Base-by-base conservation (phyloP, 2,329 filamentous ascomycete genomes). In the Trichothecium roseum region DNA sequence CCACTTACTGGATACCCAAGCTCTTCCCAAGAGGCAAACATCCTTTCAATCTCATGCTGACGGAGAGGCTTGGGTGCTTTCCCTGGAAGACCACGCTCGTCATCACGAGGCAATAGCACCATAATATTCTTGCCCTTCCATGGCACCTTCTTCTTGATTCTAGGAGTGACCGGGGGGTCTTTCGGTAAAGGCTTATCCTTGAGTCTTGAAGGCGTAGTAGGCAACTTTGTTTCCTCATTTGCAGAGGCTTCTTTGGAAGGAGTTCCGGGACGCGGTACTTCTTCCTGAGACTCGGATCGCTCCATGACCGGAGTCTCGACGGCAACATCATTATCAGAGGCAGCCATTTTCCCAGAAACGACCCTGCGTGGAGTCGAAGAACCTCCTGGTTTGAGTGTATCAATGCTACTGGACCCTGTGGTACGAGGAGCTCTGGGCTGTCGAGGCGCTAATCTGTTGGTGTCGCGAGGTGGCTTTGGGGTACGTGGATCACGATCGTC, bases 71-170 rank as follows among this genome's bases (percentile, higher is more conserved):
- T 56, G 1, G 72, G 68, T 0, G 64, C 59, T 27, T 66, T 64
- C 28, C 71, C 72, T 2, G 64, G 62, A 30, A 69, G 64, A 15
- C 81, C 81, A 44, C 80, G 70, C 36, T 74, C 68, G 35, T 82
- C 78, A 41, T 84, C 77, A 31, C 71, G 62, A 5, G 83, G 84
- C 15, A 88, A 59, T 18, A 78, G 63, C 30, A 88, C 77, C 47
- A 84, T 57, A 36, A 85, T 84, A 40, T 74, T 78, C 60, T 85
- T 87, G 38, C 79, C 80, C 49, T 72, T 81, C 81, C 82, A 87
- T 31, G 71, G 68, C 3, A 88, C 66, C 58, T 80, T 84, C 54
- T 83, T 87, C 59, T 72, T 84, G 7, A 73, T 43, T 10, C 74
- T 63, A n/a, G 74, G 73, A 5, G 72, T 72, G 32, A 60, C 54